Percentiles rank a stretch among this genome's conserved stretches.
These are phyloP conservation scores for Acer negundo DNA, from an alignment of 345 rosid genomes.

Conservation along the genomic window DNA sequence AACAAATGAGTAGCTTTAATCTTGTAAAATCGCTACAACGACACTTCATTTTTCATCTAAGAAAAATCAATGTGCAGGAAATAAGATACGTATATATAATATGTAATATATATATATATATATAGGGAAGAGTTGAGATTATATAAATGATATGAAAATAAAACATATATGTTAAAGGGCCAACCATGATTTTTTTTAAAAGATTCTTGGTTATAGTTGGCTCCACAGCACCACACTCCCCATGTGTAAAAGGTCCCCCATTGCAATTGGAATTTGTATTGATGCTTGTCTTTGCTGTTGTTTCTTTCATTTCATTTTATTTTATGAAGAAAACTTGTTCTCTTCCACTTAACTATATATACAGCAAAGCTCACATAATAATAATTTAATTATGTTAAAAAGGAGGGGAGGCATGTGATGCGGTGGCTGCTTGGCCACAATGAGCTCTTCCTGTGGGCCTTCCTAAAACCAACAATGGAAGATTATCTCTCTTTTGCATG, in stretches of 20 bases:
- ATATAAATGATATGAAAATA: constrained; percentile 1
- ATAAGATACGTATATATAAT: too few relatives aligned
- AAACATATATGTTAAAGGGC: constrained; percentile 2
- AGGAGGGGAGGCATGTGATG: constrained; percentile 40
- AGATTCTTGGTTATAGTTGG: constrained; percentile 55
- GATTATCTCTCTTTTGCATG: constrained; percentile 39
- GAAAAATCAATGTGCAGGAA: too few relatives aligned
- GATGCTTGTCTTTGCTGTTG: constrained; percentile 65
- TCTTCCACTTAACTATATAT: constrained; percentile 31
- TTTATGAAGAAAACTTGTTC: constrained; percentile 13
- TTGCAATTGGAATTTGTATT: constrained; percentile 48
- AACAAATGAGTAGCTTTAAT: too few relatives aligned
- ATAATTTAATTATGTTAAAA: constrained; percentile 17
- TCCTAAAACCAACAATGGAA: constrained; percentile 27
- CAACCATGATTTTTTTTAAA: constrained; percentile 55
- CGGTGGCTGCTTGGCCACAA: constrained; percentile 37
- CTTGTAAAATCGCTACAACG: too few relatives aligned
- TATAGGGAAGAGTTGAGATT: neutral
- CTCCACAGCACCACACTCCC: constrained; percentile 58
- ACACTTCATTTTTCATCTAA: too few relatives aligned
- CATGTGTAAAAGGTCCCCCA: constrained; percentile 91
- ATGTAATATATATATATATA: too few relatives aligned
- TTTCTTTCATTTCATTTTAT: constrained; percentile 39
- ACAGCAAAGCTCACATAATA: constrained; percentile 24
- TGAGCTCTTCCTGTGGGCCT: constrained; percentile 31